Base-by-base conservation (phyloP, 2,329 filamentous ascomycete genomes). In the Elsinoe australis region DNA sequence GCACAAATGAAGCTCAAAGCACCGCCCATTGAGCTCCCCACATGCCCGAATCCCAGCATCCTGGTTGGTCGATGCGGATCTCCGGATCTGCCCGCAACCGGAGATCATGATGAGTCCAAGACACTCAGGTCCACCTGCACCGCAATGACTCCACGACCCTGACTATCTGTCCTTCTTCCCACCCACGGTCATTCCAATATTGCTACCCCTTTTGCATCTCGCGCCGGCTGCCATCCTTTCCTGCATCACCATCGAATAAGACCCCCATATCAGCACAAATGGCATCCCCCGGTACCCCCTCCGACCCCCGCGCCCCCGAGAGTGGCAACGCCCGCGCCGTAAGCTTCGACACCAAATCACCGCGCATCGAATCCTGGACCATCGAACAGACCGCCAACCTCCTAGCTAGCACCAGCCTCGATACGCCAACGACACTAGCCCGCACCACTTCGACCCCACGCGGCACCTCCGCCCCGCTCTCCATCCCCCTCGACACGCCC, bases 401-500 rank as follows among this genome's bases (percentile, higher is more conserved):
- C 18, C 57, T 73, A 44, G 60, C 60, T 49, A 60, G 64, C 21
- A 61, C 71, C 6, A 58, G 65, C 31, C 63, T 72, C 51, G 61
- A 67, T 26, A 53, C 61, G 3, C 56, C 57, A 7, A 55, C n/a
- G n/a, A n/a, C n/a, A n/a, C n/a, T n/a, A n/a, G n/a, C n/a, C n/a
- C n/a, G n/a, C n/a, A n/a, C n/a, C n/a, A n/a, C n/a, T n/a, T n/a
- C n/a, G n/a, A 56, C 59, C 7, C 54, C 51, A 9, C 63, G 73
- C 41, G 80, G 80, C 47, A 78, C 78, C 2, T 76, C 79, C 36
- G 73, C 76, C 21, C 73, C 80, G 3, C 73, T 94, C 47, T 73
- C 81, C 41, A 92, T 94, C 55, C 82, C 86, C 1, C 77, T 94
- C 47, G 85, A 94, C 63, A 78, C 79, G 58, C 42, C 33, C 15